Percentiles rank a stretch among this genome's conserved stretches.
Conservation (phyloP, 1,284 basidiomycete genomes). For the Mycena sp. region DNA sequence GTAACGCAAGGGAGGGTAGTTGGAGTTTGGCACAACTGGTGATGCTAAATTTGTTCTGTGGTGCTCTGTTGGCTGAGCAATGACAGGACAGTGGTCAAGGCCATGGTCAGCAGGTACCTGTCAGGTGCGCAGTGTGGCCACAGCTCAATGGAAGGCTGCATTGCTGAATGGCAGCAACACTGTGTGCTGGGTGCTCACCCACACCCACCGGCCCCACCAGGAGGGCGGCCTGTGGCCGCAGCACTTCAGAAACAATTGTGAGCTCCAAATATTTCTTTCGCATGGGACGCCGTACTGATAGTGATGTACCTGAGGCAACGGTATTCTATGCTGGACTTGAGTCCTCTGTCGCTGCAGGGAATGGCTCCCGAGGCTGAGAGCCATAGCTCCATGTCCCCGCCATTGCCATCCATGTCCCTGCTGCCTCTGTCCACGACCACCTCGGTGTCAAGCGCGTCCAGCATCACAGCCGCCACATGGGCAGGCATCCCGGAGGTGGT, state of each 20-base stretch:
- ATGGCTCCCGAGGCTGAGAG: not conserved
- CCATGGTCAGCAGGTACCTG: not conserved
- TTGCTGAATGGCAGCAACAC: slow-evolving; percentile 20
- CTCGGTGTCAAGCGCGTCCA: not conserved
- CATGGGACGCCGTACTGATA: not conserved
- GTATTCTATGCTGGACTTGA: not conserved
- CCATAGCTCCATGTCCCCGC: too few relatives aligned
- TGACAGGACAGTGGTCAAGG: slow-evolving; percentile 3
- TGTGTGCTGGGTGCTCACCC: slow-evolving; percentile 7
- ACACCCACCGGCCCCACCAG: not conserved
- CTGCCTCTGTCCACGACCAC: not conserved
- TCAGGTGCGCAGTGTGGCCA: not conserved
- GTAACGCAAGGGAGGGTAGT: not conserved
- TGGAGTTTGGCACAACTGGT: slow-evolving; percentile 14
- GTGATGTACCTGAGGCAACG: not conserved
- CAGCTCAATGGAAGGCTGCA: not conserved
- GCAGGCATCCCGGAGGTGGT: not conserved
- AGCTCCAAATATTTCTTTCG: not conserved
- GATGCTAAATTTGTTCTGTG: not conserved
- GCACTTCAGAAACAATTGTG: too few relatives aligned
- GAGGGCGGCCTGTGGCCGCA: not conserved
- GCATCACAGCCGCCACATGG: not conserved
- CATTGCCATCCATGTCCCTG: too few relatives aligned
- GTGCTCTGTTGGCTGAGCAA: not conserved
- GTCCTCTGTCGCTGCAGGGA: not conserved